Conservation (phyloP, 768 basidiomycete species). For the Trichaptum fuscoviolaceum region DNA sequence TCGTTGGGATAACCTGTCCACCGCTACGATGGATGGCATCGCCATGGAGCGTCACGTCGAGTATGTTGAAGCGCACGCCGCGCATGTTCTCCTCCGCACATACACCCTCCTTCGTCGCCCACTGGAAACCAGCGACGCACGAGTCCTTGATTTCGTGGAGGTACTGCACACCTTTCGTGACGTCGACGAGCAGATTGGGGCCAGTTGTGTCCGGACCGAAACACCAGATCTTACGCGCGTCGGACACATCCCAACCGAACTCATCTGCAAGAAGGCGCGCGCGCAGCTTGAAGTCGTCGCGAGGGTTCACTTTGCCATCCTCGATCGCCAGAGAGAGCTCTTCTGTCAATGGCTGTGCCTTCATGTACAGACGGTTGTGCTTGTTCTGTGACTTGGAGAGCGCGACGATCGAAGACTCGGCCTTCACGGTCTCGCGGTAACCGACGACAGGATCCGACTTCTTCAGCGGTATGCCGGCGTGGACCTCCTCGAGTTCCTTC, state of each 20-base stretch:
- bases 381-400: constrained; percentile 53
- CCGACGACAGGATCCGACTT: constrained; percentile 45
- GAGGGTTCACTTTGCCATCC: constrained; percentile 38
- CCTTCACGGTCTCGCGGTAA: constrained; percentile 46
- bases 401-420: constrained; percentile 45
- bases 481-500: constrained; percentile 51
- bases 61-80: constrained; percentile 44
- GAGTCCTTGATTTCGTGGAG: constrained; percentile 51
- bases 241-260: constrained; percentile 49
- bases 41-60: constrained; percentile 44
- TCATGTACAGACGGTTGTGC: constrained; percentile 47
- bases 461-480: constrained; percentile 48
- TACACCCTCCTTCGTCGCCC: constrained; percentile 46
- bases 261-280: constrained; percentile 47
- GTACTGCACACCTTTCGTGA: constrained; percentile 48
- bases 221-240: constrained; percentile 48
- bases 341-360: constrained; percentile 41
- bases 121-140: constrained; percentile 50
- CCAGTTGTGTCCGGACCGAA: constrained; percentile 48
- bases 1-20: constrained; percentile 45
- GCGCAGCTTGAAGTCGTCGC: constrained; percentile 46
- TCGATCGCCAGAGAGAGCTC: constrained; percentile 45
- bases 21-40: constrained; percentile 51
- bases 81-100: constrained; percentile 46
- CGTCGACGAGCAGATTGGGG: constrained; percentile 45